Evolutionary conservation across 148 eudicot species (phyloP), one percentile per base, ranked within the genome.

Genomic region (Cornus suecica): DNA sequence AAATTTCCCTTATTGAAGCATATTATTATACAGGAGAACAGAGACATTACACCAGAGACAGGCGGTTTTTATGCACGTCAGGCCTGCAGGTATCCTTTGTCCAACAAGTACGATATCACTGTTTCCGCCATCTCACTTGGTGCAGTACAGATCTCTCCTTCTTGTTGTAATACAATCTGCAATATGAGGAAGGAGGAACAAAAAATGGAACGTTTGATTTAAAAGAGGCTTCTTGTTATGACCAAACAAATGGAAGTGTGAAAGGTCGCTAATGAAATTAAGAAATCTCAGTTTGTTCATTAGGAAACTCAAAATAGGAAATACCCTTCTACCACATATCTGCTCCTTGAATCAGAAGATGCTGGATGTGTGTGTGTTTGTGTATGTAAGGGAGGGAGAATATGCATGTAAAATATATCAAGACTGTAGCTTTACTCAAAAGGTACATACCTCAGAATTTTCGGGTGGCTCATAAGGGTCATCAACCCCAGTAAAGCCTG

Each of bases 401-500:
- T 32, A 69, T 30, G 34, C 37, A 65, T 20, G 13, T 10, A 9
- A 42, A 27, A 62, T 4, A 48, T 9, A 1, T 54, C 42, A 13
- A 67, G 54, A 14, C 16, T 4, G 15, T 28, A 48, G 24, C 10
- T 11, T 32, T 45, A 24, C 65, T 25, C 51, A 20, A 42, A 29
- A 14, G 18, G 67, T 27, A 56, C 42, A 63, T 84, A 95, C 99
- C 97, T 95, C 99, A 65, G 92, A 84, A 56, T 87, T 85, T 75
- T 80, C 74, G 37, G 99, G 99, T 51, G 83, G 78, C 79, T 95
- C 99, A 72, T 95, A 95, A 42, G 98, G 99, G 84, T 95, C 99
- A 80, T 95, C 99, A 69, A 95, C 77, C 69, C 99, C 99, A 1
- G 99, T 95, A 78, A 95, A 95, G 79, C 93, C 99, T 95, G 91